phyloP scores from a whole-genome alignment of 345 rosid species.

The Eucalyptus pumila region DNA sequence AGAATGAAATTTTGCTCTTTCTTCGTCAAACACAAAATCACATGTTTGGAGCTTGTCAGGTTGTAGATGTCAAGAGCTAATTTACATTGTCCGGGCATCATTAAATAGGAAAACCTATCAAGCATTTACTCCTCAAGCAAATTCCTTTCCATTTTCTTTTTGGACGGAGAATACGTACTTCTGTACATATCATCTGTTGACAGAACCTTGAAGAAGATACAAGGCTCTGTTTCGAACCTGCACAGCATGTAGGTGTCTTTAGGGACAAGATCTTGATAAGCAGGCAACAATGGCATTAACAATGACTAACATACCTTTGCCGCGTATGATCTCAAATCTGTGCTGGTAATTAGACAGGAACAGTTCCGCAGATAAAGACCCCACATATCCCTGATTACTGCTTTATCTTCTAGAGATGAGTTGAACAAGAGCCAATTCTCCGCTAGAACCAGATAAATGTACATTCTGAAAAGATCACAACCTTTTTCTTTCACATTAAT shows the following conservation, averaged over 20 bases:
- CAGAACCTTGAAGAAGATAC: slow-evolving; percentile 1
- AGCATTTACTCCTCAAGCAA: not conserved
- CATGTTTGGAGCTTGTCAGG: not conserved
- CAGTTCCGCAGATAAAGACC: slow-evolving; percentile 56
- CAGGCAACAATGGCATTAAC: not conserved
- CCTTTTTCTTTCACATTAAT: slow-evolving; percentile 46
- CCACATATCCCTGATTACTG: slow-evolving; percentile 58
- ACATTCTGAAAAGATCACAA: slow-evolving; percentile 55
- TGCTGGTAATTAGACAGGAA: slow-evolving; percentile 62
- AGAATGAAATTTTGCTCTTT: not conserved
- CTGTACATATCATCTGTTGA: not conserved
- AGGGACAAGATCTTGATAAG: not conserved
- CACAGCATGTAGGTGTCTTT: not conserved
- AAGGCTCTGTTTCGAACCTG: slow-evolving; percentile 5
- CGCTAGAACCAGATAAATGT: slow-evolving; percentile 41
- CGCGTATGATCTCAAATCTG: slow-evolving; percentile 68
- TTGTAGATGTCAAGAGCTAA: not conserved
- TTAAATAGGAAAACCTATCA: not conserved
- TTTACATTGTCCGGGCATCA: not conserved
- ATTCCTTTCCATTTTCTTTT: not conserved
- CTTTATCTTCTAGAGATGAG: slow-evolving; percentile 26
- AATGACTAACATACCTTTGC: slow-evolving; percentile 34
- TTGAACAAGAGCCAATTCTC: slow-evolving; percentile 69
- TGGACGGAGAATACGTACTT: not conserved
- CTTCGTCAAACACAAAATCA: not conserved